Evolutionary conservation across 2,329 filamentous ascomycete species (phyloP), one percentile per base, ranked within the genome.

Genomic region (Aureobasidium sp.): DNA sequence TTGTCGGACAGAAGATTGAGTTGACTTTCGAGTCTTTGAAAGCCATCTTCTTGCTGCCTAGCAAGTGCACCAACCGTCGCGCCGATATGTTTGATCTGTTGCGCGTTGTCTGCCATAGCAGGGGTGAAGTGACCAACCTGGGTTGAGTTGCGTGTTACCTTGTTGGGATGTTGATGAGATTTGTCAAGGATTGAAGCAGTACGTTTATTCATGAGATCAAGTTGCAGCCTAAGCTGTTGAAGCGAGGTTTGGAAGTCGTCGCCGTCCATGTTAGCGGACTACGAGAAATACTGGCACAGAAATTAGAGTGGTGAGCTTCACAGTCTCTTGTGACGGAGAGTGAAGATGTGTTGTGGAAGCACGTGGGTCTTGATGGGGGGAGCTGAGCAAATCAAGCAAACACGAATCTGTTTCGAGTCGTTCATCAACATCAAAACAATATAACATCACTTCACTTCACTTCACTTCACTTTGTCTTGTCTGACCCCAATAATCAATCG

Each of bases 161-260:
- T 50, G 47, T 34, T 50, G 29, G 27, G 13, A 2, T 50, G 47
- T 34, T 50, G 47, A 34, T n/a, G 17, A 20, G 29, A n/a, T 3
- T 46, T 44, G 27, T 52, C 17, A 26, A 61, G 48, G 2, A 46
- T 26, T 5, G 36, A 23, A 34, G 59, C 47, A 44, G 59, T 61
- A 26, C 59, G 47, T 15, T 20, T 23, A 32, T 61, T 61, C 59
- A 61, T 61, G 20, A 44, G 17, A 53, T 61, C 48, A 17, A 61
- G 59, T 15, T 61, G 59, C 27, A 37, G 47, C 39, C 13, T 44
- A 20, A 61, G 59, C 39, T 61, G 36, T 15, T 47, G 48, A 26
- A 61, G 48, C 9, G 59, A 61, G 20, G 20, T 13, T 37, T 44
- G 29, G n/a, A 61, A 53, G 17, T 41, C 12, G 20, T 42, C 26